A percentile compares a stretch with the other conserved stretches of the same genome.
phyloP scores from a whole-genome alignment of 2,329 filamentous ascomycete genomes.

The Cercospora zeina region DNA sequence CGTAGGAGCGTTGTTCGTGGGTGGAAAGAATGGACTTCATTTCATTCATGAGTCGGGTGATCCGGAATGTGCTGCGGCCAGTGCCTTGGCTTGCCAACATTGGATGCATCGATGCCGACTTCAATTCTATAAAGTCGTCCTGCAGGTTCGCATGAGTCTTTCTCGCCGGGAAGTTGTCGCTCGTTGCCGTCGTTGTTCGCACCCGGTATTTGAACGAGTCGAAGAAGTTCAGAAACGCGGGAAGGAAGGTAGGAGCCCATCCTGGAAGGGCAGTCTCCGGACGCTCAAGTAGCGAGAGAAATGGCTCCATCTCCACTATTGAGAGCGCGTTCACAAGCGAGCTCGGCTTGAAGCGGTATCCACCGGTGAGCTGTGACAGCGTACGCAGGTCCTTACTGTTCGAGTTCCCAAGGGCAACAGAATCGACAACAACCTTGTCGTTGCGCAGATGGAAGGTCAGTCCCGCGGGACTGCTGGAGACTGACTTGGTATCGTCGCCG shows the following conservation, averaged over 20 bases:
- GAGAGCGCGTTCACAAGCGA: conserved; percentile 41
- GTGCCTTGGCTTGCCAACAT: not conserved
- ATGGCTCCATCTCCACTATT: conserved; percentile 44
- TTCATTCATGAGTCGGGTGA: conserved; percentile 39
- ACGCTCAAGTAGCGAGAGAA: conserved; percentile 41
- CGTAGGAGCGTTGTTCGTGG: conserved; percentile 39
- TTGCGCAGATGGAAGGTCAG: conserved; percentile 33
- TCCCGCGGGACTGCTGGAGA: conserved; percentile 23
- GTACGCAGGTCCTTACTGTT: conserved; percentile 36
- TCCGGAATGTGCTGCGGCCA: conserved; percentile 33
- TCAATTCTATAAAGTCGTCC: conserved; percentile 37
- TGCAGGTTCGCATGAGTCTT: conserved; percentile 40
- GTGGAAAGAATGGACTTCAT: conserved; percentile 39
- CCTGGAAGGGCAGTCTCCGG: conserved; percentile 27
- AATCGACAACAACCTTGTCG: conserved; percentile 41
- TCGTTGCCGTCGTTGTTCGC: conserved; percentile 33
- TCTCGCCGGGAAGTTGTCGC: conserved; percentile 38
- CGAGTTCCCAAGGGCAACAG: conserved; percentile 39
- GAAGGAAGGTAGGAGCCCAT: not conserved
- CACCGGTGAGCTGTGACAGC: conserved; percentile 39
- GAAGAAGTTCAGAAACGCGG: conserved; percentile 23
- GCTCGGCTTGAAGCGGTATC: conserved; percentile 43
- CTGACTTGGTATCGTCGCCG: conserved; percentile 42
- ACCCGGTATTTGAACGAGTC: conserved; percentile 7
- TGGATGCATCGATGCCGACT: conserved; percentile 15